Evolutionary conservation across 495 filamentous ascomycete genomes (phyloP).

Genomic region (Aspergillus indologenus): DNA sequence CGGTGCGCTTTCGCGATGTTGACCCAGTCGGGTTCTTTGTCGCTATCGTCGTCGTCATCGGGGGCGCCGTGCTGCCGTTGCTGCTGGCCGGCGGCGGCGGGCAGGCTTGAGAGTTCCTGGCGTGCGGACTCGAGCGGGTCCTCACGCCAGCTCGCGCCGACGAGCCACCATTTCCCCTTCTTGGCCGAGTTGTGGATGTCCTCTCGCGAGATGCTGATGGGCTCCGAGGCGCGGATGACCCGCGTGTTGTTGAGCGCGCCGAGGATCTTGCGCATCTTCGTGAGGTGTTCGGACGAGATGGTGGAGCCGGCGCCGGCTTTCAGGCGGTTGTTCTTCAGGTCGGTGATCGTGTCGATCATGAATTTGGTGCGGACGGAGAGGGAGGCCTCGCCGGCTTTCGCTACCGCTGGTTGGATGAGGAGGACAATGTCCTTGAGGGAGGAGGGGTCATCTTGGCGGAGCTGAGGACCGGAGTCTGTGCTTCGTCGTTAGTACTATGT

Average conservation of each 20-base stretch:
- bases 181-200: conserved; percentile 80
- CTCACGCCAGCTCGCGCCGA: conserved; percentile 83
- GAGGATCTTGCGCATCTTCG: conserved; percentile 77
- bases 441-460: conserved; percentile 86
- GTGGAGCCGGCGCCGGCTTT: conserved; percentile 66
- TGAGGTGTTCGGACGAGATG: conserved; percentile 70
- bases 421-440: conserved; percentile 88
- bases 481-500: conserved; percentile 1
- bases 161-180: conserved; percentile 97
- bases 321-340: conserved; percentile 89
- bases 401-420: conserved; percentile 68
- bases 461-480: conserved; percentile 65
- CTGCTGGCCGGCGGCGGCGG: too few species aligned
- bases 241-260: conserved; percentile 66
- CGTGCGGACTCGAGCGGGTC: conserved; percentile 40
- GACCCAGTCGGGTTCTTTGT: conserved; percentile 61
- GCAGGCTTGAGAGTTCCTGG: conserved; percentile 28
- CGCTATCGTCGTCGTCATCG: conserved; percentile 39
- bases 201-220: conserved; percentile 71
- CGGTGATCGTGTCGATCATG: conserved; percentile 96
- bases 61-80: conserved; percentile 12
- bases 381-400: conserved; percentile 60
- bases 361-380: conserved; percentile 90
- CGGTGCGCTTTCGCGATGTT: conserved; percentile 76
- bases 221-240: conserved; percentile 69